These are phyloP conservation scores for Penicillium macrosclerotiorum DNA, from an alignment of 495 filamentous ascomycete genomes.

Conservation along the genomic window DNA sequence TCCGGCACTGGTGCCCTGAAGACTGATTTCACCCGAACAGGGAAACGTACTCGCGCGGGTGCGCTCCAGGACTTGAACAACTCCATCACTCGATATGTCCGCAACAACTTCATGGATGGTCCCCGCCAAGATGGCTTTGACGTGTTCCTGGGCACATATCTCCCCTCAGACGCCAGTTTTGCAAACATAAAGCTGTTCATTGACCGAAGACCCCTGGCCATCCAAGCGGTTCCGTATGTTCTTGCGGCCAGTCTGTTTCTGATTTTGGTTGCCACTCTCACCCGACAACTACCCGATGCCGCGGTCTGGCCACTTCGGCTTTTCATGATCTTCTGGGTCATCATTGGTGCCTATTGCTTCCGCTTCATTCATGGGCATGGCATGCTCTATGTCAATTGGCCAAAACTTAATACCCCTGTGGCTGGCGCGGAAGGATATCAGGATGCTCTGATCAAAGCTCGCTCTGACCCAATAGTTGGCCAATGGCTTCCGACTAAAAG, in stretches of 20 bases:
- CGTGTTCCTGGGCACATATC: constrained; percentile 83
- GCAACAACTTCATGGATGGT: constrained; percentile 91
- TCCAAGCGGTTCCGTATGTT: constrained; percentile 89
- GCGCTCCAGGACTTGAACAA: constrained; percentile 79
- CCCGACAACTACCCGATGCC: constrained; percentile 62
- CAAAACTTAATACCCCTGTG: constrained; percentile 82
- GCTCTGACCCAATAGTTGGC: constrained; percentile 74
- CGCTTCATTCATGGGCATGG: constrained; percentile 78
- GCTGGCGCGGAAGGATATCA: constrained; percentile 86
- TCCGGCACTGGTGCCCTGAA: constrained; percentile 95
- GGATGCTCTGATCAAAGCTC: constrained; percentile 74
- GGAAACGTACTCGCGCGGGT: constrained; percentile 79
- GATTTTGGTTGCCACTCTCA: constrained; percentile 73
- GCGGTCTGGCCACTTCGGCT: constrained; percentile 74
- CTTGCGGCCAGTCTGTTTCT: constrained; percentile 86
- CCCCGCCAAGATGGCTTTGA: constrained; percentile 94
- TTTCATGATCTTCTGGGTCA: constrained; percentile 72
- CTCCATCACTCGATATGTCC: constrained; percentile 77
- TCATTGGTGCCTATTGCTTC: constrained; percentile 64
- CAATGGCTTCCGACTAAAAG: constrained; percentile 56
- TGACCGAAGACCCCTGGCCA: constrained; percentile 81
- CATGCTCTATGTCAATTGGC: constrained; percentile 97
- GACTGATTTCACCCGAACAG: constrained; percentile 90
- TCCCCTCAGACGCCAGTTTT: constrained; percentile 62
- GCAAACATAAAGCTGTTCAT: constrained; percentile 68